A percentile compares a stretch with the other conserved stretches of the same genome.
Evolutionary conservation across 179 eudicot species (phyloP).

Genomic region (Monotropa hypopitys): DNA sequence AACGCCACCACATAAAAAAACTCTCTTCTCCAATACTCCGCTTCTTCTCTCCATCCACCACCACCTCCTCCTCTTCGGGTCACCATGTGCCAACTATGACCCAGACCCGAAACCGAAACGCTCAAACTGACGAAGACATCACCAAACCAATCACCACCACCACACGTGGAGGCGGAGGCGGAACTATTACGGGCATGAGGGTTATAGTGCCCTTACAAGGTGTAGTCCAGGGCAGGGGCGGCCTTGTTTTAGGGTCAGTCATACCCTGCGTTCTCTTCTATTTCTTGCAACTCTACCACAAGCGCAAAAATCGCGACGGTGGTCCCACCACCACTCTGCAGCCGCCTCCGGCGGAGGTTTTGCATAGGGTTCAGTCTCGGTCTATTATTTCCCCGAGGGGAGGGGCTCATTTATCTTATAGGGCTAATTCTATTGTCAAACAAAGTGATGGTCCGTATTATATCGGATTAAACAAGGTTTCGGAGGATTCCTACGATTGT

Average conservation of each 20-base stretch:
- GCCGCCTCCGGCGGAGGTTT: constrained; percentile 16
- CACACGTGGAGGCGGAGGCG: constrained; percentile 21
- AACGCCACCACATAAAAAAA: neutral
- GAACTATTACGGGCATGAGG: constrained; percentile 48
- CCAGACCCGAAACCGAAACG: neutral
- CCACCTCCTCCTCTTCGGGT: neutral
- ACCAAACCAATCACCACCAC: constrained; percentile 11
- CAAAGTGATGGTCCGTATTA: constrained; percentile 36
- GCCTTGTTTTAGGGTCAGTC: constrained; percentile 57
- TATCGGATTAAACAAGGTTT: constrained; percentile 43
- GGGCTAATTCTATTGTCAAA: constrained; percentile 35
- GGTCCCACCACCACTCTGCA: constrained; percentile 9
- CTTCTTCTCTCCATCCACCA: no score
- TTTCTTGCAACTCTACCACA: constrained; percentile 64
- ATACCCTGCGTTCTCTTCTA: constrained; percentile 83
- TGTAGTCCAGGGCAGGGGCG: constrained; percentile 75
- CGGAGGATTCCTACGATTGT: constrained; percentile 49
- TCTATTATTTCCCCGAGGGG: constrained; percentile 35
- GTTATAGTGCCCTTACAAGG: constrained; percentile 86
- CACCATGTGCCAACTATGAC: constrained; percentile 15
- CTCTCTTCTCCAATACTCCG: no score
- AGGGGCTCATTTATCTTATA: constrained; percentile 40
- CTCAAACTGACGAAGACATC: constrained; percentile 9
- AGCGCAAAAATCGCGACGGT: constrained; percentile 24
- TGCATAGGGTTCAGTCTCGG: constrained; percentile 52